Conservation (phyloP, 345 rosid species). For the Rubroshorea leprosula region DNA sequence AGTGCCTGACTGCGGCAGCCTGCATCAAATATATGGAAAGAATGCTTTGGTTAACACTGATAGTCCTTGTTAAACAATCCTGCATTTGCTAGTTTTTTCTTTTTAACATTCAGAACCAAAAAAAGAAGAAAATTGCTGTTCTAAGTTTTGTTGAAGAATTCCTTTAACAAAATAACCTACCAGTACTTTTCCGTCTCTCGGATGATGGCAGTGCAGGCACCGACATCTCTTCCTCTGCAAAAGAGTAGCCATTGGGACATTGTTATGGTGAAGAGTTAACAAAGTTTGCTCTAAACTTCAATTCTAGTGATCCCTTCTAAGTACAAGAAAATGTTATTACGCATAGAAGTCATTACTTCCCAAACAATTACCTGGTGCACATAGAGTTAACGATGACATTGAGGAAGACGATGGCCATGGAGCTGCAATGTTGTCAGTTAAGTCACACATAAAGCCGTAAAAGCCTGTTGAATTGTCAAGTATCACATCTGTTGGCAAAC, state of each 20-base stretch:
- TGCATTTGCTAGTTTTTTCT: neutral
- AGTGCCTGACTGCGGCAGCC: constrained; percentile 42
- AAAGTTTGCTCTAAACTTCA: neutral
- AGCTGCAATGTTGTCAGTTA: constrained; percentile 90
- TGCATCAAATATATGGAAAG: constrained; percentile 26
- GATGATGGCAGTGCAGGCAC: constrained; percentile 93
- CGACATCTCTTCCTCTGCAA: constrained; percentile 98
- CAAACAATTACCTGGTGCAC: constrained; percentile 74
- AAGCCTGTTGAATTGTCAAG: constrained; percentile 75
- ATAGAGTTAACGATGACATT: constrained; percentile 72
- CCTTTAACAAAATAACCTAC: constrained; percentile 24
- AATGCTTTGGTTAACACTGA: too few species aligned
- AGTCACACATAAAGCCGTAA: constrained; percentile 91
- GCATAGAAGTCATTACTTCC: neutral
- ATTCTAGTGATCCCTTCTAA: neutral
- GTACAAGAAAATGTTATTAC: neutral
- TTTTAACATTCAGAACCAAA: neutral
- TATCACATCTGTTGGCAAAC: constrained; percentile 75
- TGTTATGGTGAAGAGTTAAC: constrained; percentile 1
- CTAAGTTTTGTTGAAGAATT: neutral
- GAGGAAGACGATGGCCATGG: constrained; percentile 97
- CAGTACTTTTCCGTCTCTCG: constrained; percentile 58
- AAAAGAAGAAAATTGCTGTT: constrained; percentile 1
- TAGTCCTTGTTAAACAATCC: neutral
- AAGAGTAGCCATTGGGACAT: constrained; percentile 14